Conservation (phyloP, 345 rosid genomes). For the Citrus australasica region DNA sequence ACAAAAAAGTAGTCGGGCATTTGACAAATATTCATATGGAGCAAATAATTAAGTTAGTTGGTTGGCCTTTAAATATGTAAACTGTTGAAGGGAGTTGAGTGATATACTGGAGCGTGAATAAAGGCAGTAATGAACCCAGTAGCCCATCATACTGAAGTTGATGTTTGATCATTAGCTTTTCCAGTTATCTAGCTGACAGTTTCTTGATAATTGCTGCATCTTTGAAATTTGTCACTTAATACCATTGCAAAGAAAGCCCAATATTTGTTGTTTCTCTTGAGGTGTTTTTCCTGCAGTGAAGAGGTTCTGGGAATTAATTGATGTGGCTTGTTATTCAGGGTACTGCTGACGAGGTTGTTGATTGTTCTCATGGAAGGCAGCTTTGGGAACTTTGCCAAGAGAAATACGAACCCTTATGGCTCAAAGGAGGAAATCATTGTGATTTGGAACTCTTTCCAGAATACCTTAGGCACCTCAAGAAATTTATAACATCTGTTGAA, state of each 20-base stretch:
- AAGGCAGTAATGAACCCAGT: neutral
- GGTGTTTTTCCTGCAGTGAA: neutral
- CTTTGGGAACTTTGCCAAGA: conserved; percentile 95
- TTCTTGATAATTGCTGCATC: neutral
- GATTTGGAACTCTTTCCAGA: conserved; percentile 81
- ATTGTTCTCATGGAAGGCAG: conserved; percentile 90
- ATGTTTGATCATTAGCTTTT: neutral
- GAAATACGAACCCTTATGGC: conserved; percentile 94
- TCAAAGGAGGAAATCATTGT: conserved; percentile 90
- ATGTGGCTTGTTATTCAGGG: conserved; percentile 50
- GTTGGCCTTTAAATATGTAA: neutral
- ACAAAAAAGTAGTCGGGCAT: neutral
- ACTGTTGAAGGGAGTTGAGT: neutral
- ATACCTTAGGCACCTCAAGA: conserved; percentile 85
- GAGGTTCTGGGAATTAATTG: neutral
- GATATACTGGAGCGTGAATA: neutral
- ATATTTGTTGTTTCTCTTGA: neutral
- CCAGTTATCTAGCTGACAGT: neutral
- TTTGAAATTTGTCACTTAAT: neutral
- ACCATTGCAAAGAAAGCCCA: neutral
- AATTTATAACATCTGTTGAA: conserved; percentile 76
- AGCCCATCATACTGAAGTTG: neutral
- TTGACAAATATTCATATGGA: neutral
- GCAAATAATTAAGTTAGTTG: neutral
- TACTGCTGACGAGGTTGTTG: conserved; percentile 89